phyloP scores from a whole-genome alignment of 2,329 filamentous ascomycete genomes.

The Ascocoryne sarcoides region DNA sequence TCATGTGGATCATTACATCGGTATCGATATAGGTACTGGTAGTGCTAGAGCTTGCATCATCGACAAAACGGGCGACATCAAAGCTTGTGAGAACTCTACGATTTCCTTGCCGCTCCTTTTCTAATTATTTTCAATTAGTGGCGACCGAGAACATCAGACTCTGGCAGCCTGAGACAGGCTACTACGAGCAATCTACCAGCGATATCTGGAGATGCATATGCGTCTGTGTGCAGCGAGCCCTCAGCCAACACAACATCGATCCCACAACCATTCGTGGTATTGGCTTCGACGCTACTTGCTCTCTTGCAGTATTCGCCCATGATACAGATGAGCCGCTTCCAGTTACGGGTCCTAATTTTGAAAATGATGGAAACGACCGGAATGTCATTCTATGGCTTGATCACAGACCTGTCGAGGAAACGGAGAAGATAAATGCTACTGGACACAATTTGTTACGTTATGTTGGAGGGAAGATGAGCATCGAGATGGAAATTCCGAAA shows the following conservation, averaged over 20 bases:
- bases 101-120: background rate
- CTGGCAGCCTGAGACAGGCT: slow-evolving; percentile 68
- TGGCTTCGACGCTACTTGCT: slow-evolving; percentile 98
- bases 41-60: slow-evolving; percentile 95
- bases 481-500: slow-evolving; percentile 99
- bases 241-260: slow-evolving; percentile 74
- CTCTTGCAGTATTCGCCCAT: slow-evolving; percentile 78
- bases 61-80: slow-evolving; percentile 82
- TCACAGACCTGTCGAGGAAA: slow-evolving; percentile 84
- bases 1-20: slow-evolving; percentile 56
- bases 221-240: slow-evolving; percentile 71
- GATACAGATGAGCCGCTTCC: slow-evolving; percentile 85
- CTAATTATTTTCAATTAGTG: slow-evolving; percentile 29
- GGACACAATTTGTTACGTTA: slow-evolving; percentile 89
- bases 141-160: slow-evolving; percentile 69
- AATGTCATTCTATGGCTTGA: slow-evolving; percentile 98
- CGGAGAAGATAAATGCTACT: slow-evolving; percentile 86
- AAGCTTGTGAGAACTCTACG: slow-evolving; percentile 34
- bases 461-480: slow-evolving; percentile 95
- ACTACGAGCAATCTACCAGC: slow-evolving; percentile 93
- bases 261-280: slow-evolving; percentile 73
- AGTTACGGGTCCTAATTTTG: slow-evolving; percentile 84
- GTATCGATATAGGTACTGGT: slow-evolving; percentile 93
- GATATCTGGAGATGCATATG: slow-evolving; percentile 97
- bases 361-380: slow-evolving; percentile 71